Evolutionary conservation across 177 flowering plant genomes (phyloP).

Genomic region (Vitis hybrid): DNA sequence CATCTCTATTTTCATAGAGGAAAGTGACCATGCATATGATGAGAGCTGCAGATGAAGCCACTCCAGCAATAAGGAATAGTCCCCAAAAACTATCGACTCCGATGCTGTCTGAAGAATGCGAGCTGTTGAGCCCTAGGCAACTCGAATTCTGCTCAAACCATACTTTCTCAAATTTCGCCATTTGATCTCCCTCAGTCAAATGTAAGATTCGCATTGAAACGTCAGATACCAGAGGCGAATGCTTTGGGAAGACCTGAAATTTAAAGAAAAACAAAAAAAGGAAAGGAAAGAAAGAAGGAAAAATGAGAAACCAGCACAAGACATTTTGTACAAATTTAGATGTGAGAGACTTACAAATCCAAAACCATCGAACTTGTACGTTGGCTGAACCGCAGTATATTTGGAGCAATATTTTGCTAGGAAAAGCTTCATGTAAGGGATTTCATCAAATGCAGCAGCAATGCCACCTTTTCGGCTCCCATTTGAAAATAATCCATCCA

Average conservation of each 20-base stretch:
- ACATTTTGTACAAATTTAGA: too few species aligned
- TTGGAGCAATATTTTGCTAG: conserved; percentile 27
- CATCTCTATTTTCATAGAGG: too few species aligned
- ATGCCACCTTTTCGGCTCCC: conserved; percentile 43
- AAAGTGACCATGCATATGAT: too few species aligned
- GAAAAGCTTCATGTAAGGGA: conserved; percentile 40
- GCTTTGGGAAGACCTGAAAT: conserved; percentile 37
- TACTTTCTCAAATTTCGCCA: conserved; percentile 14
- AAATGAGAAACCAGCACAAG: too few species aligned
- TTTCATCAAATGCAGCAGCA: conserved; percentile 49
- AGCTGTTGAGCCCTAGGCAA: background rate
- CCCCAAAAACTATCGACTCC: conserved; percentile 10
- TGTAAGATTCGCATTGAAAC: conserved; percentile 35
- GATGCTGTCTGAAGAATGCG: background rate
- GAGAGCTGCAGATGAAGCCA: background rate
- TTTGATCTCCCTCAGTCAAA: conserved; percentile 20
- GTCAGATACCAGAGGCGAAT: conserved; percentile 33
- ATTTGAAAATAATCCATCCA: conserved; percentile 21
- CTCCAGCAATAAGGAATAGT: conserved; percentile 2
- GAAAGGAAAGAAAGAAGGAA: conserved; percentile 8
- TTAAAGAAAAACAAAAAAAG: background rate
- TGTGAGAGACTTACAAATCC: conserved; percentile 47
- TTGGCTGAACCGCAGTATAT: conserved; percentile 41
- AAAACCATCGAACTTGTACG: conserved; percentile 39
- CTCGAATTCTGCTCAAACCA: conserved; percentile 13